phyloP scores from a whole-genome alignment of 495 filamentous ascomycete genomes.

The Penicillium riverlandense region DNA sequence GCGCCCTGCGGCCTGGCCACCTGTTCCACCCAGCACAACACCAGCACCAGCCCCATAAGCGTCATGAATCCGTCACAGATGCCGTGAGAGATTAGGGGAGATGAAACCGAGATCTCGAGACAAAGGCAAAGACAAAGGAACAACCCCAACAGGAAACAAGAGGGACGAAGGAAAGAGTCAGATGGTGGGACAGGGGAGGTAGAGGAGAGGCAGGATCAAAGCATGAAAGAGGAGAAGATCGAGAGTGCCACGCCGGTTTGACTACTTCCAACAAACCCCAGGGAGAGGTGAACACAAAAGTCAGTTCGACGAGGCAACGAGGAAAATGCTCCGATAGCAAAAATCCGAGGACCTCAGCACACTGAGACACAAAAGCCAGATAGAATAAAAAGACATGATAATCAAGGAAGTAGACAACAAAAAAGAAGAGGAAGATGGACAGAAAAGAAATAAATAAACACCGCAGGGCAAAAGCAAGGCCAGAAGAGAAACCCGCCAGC shows the following conservation, averaged over 20 bases:
- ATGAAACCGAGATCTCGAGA: conserved; percentile 20
- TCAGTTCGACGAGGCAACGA: background rate
- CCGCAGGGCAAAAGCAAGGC: conserved; percentile 15
- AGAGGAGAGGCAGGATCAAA: background rate
- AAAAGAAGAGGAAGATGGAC: conserved; percentile 4
- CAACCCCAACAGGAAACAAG: conserved; percentile 12
- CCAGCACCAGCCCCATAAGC: conserved; percentile 18
- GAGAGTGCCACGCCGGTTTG: conserved; percentile 12
- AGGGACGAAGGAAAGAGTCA: conserved; percentile 1
- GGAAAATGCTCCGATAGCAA: conserved; percentile 11
- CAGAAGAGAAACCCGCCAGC: conserved; percentile 16
- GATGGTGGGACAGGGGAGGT: conserved; percentile 1
- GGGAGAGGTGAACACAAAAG: background rate
- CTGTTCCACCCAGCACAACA: conserved; percentile 24
- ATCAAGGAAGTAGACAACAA: conserved; percentile 13
- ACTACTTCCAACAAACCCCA: conserved; percentile 17
- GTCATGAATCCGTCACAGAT: conserved; percentile 22
- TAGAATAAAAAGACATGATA: conserved; percentile 3
- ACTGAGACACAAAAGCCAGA: conserved; percentile 12
- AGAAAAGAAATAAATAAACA: conserved; percentile 6
- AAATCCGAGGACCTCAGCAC: conserved; percentile 9
- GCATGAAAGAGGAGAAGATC: conserved; percentile 1
- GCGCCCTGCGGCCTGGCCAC: conserved; percentile 15
- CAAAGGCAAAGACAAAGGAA: conserved; percentile 6
- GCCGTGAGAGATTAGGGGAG: conserved; percentile 25